Base-by-base conservation (phyloP, 305 asterid species). In the Plantago coronopus region DNA sequence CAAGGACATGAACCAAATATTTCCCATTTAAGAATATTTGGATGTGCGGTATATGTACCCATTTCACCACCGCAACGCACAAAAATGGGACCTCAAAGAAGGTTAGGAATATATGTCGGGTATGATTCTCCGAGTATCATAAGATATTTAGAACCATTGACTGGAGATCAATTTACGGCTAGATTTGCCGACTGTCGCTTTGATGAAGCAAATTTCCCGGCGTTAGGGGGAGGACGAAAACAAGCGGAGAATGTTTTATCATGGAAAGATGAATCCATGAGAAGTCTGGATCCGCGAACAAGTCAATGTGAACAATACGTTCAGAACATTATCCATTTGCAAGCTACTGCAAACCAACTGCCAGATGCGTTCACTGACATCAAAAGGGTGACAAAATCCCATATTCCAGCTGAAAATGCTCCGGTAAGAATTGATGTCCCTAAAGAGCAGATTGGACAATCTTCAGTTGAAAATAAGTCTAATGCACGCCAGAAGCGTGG, bases 171-270 rank as follows among this genome's bases (percentile, higher is more conserved):
- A 56, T 65, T 65, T 18, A 44, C 38, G 19, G 15, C 47, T 9
- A 17, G 38, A 46, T 44, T 66, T 62, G 63, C 16, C 10, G 48
- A 67, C 13, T 67, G 44, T 21, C 67, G 58, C 37, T 72, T 63
- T 37, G 62, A 53, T 46, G 64, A 67, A 54, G 5, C 64, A 14
- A 44, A 0, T 6, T 66, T 29, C 17, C 50, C 70, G 48, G 50
- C 62, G 22, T 57, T 50, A 42, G 70, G 66, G 48, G 20, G 58
- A 50, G 57, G n/a, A n/a, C n/a, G n/a, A n/a, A 25, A 49, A 57
- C 22, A 57, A 29, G n/a, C n/a, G 14, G 42, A 17, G 15, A 44
- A 14, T n/a, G 21, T 1, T 48, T 16, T 48, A 16, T 48, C 54
- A 12, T 48, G 10, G 48, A 44, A 44, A 1, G n/a, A 44, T 3